Evolutionary conservation across 805 yeast species (phyloP), one percentile per base, ranked within the genome.

Genomic region (Jamesozyma lodderae): DNA sequence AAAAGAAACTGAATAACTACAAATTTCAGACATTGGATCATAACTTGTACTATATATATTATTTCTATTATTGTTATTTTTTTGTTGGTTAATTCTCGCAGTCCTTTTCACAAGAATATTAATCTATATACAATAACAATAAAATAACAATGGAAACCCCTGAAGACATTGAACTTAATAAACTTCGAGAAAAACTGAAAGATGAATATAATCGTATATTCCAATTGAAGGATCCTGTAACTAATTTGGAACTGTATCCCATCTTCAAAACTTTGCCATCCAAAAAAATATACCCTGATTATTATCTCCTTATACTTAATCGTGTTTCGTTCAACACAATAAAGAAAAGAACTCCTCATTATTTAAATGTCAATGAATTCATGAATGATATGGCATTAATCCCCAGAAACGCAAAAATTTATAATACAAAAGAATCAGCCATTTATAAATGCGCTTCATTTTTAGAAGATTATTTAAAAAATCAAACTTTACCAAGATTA

Each of bases 401-500:
- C 37, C 73, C 85, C 1, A 85, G 94, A 87, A 90, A 90, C 55
- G 96, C 96, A 3, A 74, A 84, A 43, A 73, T 79, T 33, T 90
- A 80, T 60, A 90, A 90, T 60, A 77, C 77, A 41, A 78, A 77
- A 44, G 77, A 70, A 11, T 75, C 87, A 1, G 65, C 66, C 14
- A 80, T 82, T 37, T 82, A 81, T 60, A 67, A 68, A 18, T 82
- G 81, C 49, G 96, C 79, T 0, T 75, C 62, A 1, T 76, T 64
- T 4, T 40, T 67, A 14, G 75, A 68, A 28, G 64, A 61, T n/a
- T 69, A 53, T 33, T 53, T 64, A 21, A 57, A 51, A n/a, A 52
- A 65, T 22, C 48, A 58, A 31, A 45, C 65, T 33, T 51, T 71
- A 40, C 60, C 65, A 13, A 53, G 48, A 17, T 50, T 67, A 35